phyloP scores from a whole-genome alignment of 2,329 filamentous ascomycete species.

The Fusarium decemcellulare region DNA sequence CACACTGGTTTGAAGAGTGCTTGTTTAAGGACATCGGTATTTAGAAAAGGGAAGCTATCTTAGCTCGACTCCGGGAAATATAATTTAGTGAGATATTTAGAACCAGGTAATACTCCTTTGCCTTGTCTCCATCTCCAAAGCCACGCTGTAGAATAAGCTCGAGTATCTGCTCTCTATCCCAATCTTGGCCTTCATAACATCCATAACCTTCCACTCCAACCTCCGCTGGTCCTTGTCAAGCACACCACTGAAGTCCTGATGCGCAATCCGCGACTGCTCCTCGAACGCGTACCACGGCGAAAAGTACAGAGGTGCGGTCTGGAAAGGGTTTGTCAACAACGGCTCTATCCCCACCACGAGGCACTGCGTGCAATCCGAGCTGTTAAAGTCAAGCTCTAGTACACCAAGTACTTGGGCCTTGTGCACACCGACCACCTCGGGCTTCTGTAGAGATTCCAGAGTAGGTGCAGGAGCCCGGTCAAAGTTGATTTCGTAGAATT shows the following conservation, averaged over 20 bases:
- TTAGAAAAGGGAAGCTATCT: no score
- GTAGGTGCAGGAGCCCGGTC: constrained; percentile 39
- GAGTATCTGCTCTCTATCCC: constrained; percentile 45
- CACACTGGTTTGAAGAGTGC: no score
- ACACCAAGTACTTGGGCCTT: constrained; percentile 40
- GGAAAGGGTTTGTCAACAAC: constrained; percentile 44
- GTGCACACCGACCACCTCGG: constrained; percentile 42
- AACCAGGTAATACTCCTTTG: constrained; percentile 37
- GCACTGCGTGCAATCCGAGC: constrained; percentile 33
- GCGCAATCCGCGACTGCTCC: constrained; percentile 29
- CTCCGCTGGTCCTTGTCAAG: constrained; percentile 34
- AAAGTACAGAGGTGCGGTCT: constrained; percentile 45
- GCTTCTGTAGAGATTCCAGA: constrained; percentile 30
- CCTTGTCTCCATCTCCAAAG: constrained; percentile 21
- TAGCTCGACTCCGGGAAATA: no score
- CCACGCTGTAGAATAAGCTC: constrained; percentile 43
- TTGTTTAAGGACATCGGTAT: no score
- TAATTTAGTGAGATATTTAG: neutral
- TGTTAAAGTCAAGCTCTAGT: constrained; percentile 39
- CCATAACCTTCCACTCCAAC: constrained; percentile 23
- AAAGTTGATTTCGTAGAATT: constrained; percentile 48
- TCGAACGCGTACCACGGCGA: constrained; percentile 49
- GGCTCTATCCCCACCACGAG: constrained; percentile 46
- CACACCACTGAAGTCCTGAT: constrained; percentile 34
- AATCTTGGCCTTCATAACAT: constrained; percentile 30